Evolutionary conservation across 345 rosid genomes (phyloP), one percentile per base, ranked within the genome.

Genomic region (Camelina hispida): DNA sequence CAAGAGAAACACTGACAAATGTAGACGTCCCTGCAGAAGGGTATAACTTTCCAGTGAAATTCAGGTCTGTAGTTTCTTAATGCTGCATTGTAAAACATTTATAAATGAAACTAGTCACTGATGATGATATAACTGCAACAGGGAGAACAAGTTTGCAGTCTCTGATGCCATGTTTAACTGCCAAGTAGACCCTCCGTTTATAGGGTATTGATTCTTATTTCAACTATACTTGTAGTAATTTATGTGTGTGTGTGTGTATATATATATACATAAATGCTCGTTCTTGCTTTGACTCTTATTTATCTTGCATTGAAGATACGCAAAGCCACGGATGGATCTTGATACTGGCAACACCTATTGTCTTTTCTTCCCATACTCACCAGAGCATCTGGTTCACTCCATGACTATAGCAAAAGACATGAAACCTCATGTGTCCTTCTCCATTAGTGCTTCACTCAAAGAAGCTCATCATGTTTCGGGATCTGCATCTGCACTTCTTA

Each of bases 321-420:
- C 90, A 64, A 89, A 87, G 85, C 92, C 96, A 62, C 81, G 91
- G 93, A 63, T 81, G 74, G 87, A 93, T 76, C 76, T 73, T 69
- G 86, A 81, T 62, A 78, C 82, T 23, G 85, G 93, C 60, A 76
- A 82, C 75, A 68, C 73, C 35, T 86, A 78, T 72, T 91, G 97
- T 77, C 90, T 89, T 62, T 91, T 93, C 88, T 89, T 88, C 78
- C 98, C 97, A 67, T 84, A 89, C 79, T 83, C 96, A 34, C 97
- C 96, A 0, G 96, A 93, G 85, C 93, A 93, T 78, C 86, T 93
- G 82, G 86, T 80, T 17, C 85, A n/a, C 48, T 87, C 94, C 62
- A 28, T 77, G 35, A 85, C 87, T 14, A 84, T 75, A 81, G 70
- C 81, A 25, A 85, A 74, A 83, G 84, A 83, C 83, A 77, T 76